Percentiles rank a stretch among this genome's conserved stretches.
phyloP scores from a whole-genome alignment of 176 grass and related monocot species.

The Triticum aestivum region IWGSC_CS_RefSeq_v2.1 NC_057796.1:13758121-13758620 shows the following conservation, averaged over 20 bases:
- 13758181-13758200: not conserved
- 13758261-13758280: constrained; percentile 31
- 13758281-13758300: constrained; percentile 40
- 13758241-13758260: not conserved
- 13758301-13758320: not conserved
- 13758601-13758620: too few relatives aligned
- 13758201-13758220: not conserved
- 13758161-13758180: not conserved
- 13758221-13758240: constrained; percentile 2
- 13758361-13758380: constrained; percentile 25
- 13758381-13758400: constrained; percentile 19
- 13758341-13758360: not conserved
- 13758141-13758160: constrained; percentile 20
- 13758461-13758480: constrained; percentile 8
- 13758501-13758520: not conserved
- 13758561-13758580: constrained; percentile 27
- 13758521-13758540: not conserved
- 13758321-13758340: not conserved
- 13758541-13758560: constrained; percentile 20
- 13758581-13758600: constrained; percentile 12
- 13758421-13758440: constrained; percentile 53
- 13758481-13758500: not conserved
- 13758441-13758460: not conserved
- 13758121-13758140: constrained; percentile 42
- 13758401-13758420: constrained; percentile 58